A percentile compares a stretch with the other conserved stretches of the same genome.
phyloP scores from a whole-genome alignment of 2,329 filamentous ascomycete genomes.

The Ceratocystis destructans region DNA sequence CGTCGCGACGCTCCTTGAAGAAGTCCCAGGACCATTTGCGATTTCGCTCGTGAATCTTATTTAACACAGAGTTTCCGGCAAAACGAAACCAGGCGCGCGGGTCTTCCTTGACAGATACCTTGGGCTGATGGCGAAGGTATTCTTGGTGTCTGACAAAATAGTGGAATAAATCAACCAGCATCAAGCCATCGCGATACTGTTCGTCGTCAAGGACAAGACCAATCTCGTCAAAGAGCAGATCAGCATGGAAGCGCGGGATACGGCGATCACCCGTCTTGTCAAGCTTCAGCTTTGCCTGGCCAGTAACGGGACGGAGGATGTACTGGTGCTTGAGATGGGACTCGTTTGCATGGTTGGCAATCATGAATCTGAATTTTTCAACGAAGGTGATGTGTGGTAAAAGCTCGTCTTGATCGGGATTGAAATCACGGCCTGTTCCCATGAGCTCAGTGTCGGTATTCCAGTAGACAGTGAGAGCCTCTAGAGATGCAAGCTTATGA shows the following conservation, averaged over 20 bases:
- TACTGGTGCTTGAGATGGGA: slow-evolving; percentile 56
- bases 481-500: slow-evolving; percentile 85
- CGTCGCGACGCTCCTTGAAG: slow-evolving; percentile 82
- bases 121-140: slow-evolving; percentile 84
- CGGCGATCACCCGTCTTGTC: slow-evolving; percentile 78
- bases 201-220: slow-evolving; percentile 95
- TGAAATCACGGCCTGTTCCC: slow-evolving; percentile 62
- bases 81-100: slow-evolving; percentile 86
- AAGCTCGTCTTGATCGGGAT: slow-evolving; percentile 37
- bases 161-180: slow-evolving; percentile 97
- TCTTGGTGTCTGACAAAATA: slow-evolving; percentile 97
- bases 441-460: slow-evolving; percentile 83
- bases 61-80: slow-evolving; percentile 74
- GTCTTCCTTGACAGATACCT: slow-evolving; percentile 72
- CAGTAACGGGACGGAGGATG: slow-evolving; percentile 89
- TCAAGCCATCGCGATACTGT: slow-evolving; percentile 90
- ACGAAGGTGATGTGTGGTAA: slow-evolving; percentile 66
- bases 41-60: slow-evolving; percentile 91
- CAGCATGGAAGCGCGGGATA: slow-evolving; percentile 76
- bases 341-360: slow-evolving; percentile 32
- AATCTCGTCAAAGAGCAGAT: slow-evolving; percentile 88
- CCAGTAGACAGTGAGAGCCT: slow-evolving; percentile 90
- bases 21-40: slow-evolving; percentile 91
- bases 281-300: slow-evolving; percentile 84
- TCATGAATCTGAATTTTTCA: slow-evolving; percentile 61